Percentiles rank a stretch among this genome's conserved stretches.
These are phyloP conservation scores for Neurospora terricola DNA, from an alignment of 495 filamentous ascomycete species.

Conservation along the genomic window DNA sequence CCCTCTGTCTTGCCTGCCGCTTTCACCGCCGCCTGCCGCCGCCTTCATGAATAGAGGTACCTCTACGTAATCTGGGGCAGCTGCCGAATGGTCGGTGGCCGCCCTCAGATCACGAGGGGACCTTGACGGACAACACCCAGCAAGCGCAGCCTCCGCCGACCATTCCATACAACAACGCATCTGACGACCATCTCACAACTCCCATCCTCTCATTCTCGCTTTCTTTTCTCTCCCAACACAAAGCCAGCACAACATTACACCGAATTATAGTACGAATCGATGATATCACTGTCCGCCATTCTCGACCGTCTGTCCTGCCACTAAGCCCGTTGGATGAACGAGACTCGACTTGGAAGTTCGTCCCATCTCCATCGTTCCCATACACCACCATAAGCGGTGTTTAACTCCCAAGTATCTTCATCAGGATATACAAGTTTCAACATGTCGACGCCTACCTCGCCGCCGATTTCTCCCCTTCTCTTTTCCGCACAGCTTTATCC, in stretches of 20 bases:
- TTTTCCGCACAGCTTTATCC: conserved; percentile 64
- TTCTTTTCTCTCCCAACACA: not conserved
- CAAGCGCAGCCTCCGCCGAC: not conserved
- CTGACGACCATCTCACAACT: not conserved
- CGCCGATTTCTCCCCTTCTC: conserved; percentile 56
- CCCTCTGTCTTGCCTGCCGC: not conserved
- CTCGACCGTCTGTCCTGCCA: not conserved
- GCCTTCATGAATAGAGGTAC: not conserved
- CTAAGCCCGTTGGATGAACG: not conserved
- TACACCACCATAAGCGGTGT: not conserved
- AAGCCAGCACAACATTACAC: not conserved
- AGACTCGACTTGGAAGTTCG: not conserved
- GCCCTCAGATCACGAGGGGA: not conserved
- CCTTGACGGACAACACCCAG: not conserved
- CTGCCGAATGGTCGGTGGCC: not conserved
- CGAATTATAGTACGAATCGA: not conserved
- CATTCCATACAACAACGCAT: not conserved
- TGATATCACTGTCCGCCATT: not conserved
- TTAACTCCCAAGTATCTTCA: not conserved
- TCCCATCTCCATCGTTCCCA: not conserved
- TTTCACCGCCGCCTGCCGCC: not conserved
- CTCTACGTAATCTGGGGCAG: not conserved
- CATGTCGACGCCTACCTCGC: conserved; percentile 47
- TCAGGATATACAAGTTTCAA: not conserved
- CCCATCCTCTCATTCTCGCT: not conserved